Evolutionary conservation across 352 stramenopile species (phyloP).

Genomic region (Aphanomyces cochlioides): DNA sequence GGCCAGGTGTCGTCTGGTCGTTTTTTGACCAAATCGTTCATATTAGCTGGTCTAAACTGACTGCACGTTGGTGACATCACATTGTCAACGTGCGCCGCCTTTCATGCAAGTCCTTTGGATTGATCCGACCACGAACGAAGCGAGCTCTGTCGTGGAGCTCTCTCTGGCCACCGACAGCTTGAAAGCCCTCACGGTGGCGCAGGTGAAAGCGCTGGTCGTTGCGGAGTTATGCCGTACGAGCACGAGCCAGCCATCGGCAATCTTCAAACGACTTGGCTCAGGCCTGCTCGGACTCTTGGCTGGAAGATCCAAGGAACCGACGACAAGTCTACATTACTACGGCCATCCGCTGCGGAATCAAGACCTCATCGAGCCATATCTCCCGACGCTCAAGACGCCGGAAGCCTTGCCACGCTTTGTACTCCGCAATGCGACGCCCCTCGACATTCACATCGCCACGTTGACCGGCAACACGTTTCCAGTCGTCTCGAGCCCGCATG

Average conservation of each 20-base stretch:
- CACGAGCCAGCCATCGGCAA: too few species aligned
- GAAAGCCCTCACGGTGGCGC: too few species aligned
- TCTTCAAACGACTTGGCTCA: too few species aligned
- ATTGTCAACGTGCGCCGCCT: background rate
- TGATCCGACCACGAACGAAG: background rate
- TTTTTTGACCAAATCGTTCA: background rate
- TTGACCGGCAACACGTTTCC: constrained; percentile 2
- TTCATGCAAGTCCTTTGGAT: background rate
- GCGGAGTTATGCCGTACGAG: too few species aligned
- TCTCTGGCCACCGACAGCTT: too few species aligned
- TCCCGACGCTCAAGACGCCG: background rate
- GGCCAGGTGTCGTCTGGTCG: background rate
- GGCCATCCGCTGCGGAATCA: background rate
- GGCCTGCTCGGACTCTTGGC: background rate
- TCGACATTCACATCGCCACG: background rate
- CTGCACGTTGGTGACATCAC: background rate
- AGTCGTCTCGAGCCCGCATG: background rate
- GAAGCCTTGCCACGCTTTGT: background rate
- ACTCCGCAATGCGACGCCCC: background rate
- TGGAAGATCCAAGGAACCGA: background rate
- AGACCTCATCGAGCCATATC: background rate
- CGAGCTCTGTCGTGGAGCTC: too few species aligned
- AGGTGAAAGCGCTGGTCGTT: too few species aligned
- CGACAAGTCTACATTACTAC: background rate
- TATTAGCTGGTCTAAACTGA: background rate